Conservation (phyloP, 805 yeast genomes). For the Metschnikowia similis region DNA sequence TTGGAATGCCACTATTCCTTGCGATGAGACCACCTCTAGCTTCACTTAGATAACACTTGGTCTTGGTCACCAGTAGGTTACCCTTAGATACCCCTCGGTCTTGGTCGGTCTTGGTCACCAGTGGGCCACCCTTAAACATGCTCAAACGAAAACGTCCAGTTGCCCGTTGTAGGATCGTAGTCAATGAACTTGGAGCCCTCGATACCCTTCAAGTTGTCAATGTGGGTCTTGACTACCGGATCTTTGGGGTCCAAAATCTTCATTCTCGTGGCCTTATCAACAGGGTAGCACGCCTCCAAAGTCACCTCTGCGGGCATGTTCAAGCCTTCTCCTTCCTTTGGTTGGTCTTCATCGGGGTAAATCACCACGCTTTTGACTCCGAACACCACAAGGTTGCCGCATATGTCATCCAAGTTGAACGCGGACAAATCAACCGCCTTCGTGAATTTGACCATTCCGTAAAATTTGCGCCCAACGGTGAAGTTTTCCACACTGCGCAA, state of each 20-base stretch:
- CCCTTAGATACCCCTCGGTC: too few species aligned
- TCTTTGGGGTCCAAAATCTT: constrained; percentile 76
- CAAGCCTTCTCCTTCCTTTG: constrained; percentile 69
- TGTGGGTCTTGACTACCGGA: constrained; percentile 64
- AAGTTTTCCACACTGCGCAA: constrained; percentile 61
- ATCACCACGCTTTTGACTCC: constrained; percentile 56
- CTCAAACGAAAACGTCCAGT: constrained; percentile 60
- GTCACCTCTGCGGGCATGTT: constrained; percentile 73
- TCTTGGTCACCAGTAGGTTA: too few species aligned
- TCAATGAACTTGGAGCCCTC: constrained; percentile 62
- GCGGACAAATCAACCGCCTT: constrained; percentile 80
- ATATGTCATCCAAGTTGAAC: constrained; percentile 54
- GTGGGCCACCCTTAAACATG: constrained; percentile 7
- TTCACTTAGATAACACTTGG: too few species aligned
- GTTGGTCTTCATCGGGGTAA: constrained; percentile 62
- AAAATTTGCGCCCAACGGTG: constrained; percentile 72
- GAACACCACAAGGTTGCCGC: constrained; percentile 63
- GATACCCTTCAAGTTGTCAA: constrained; percentile 58
- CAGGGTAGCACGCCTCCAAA: constrained; percentile 76
- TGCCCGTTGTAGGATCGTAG: constrained; percentile 73
- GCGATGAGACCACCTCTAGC: too few species aligned
- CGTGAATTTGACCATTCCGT: constrained; percentile 72
- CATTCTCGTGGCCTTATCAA: constrained; percentile 63
- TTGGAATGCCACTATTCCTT: too few species aligned
- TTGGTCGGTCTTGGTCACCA: too few species aligned